Evolutionary conservation across 495 filamentous ascomycete genomes (phyloP).

Genomic region (Penicillium bovifimosum): DNA sequence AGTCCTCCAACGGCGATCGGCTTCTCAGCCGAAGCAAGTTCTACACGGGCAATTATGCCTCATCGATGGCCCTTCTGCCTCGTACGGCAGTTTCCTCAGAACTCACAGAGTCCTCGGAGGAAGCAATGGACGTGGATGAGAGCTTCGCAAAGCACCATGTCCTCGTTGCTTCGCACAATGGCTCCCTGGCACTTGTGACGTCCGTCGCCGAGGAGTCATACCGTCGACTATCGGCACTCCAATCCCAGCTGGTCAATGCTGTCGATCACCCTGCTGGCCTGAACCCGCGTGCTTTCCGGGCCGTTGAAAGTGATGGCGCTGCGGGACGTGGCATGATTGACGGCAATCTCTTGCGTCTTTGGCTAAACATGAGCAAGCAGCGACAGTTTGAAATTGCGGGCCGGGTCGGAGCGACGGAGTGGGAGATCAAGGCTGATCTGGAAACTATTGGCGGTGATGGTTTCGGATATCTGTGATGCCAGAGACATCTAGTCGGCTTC

Average conservation of each 20-base stretch:
- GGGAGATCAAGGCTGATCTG: conserved; percentile 54
- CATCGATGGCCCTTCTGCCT: conserved; percentile 69
- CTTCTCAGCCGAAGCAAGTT: conserved; percentile 84
- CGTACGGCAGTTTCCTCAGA: conserved; percentile 49
- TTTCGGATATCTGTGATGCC: conserved; percentile 42
- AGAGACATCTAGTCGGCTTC: not conserved
- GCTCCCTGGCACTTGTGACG: conserved; percentile 69
- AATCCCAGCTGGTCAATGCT: conserved; percentile 68
- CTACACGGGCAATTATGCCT: conserved; percentile 72
- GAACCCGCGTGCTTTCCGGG: conserved; percentile 74
- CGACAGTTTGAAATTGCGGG: conserved; percentile 64
- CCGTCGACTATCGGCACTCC: conserved; percentile 75
- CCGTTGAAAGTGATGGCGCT: conserved; percentile 44
- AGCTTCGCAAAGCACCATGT: conserved; percentile 44
- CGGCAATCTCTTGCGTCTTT: conserved; percentile 55
- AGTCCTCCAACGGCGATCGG: conserved; percentile 81
- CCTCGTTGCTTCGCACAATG: conserved; percentile 66
- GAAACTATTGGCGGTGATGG: conserved; percentile 58
- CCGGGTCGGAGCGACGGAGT: conserved; percentile 54
- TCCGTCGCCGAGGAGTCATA: conserved; percentile 75
- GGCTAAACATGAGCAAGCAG: conserved; percentile 64
- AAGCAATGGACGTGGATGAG: conserved; percentile 38
- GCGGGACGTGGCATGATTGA: conserved; percentile 57
- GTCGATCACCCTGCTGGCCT: conserved; percentile 73
- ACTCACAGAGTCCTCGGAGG: conserved; percentile 25